These are phyloP conservation scores for Globisporangium cystogenes DNA, from an alignment of 352 stramenopile species.

Conservation along the genomic window DNA sequence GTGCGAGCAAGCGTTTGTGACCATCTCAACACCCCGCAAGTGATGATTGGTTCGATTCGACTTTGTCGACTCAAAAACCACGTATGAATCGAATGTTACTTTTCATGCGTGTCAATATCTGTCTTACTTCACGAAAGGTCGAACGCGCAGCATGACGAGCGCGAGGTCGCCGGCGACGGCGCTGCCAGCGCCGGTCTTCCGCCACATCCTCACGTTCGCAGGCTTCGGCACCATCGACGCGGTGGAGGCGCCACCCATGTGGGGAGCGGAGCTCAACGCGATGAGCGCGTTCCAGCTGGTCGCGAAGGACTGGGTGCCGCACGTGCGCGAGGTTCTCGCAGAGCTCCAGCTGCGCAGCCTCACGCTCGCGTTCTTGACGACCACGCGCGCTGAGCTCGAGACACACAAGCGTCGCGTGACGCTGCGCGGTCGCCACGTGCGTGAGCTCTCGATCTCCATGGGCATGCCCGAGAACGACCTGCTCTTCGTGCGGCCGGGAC, in stretches of 20 bases:
- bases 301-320: constrained; percentile 22
- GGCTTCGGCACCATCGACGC: constrained; percentile 16
- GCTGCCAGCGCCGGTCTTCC: constrained; percentile 28
- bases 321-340: constrained; percentile 26
- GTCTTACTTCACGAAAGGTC: no score
- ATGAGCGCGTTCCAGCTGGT: constrained; percentile 28
- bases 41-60: constrained; percentile 3
- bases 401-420: constrained; percentile 10
- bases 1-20: constrained; percentile 49
- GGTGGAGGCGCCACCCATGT: constrained; percentile 5
- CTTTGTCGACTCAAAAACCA: no score
- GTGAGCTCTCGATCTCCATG: constrained; percentile 24
- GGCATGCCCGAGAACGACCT: constrained; percentile 15
- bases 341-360: constrained; percentile 17
- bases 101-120: no score
- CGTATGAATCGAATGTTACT: neutral
- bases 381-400: constrained; percentile 17
- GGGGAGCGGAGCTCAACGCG: constrained; percentile 1
- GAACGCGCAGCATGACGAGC: no score
- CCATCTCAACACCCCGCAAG: constrained; percentile 55
- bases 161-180: constrained; percentile 1
- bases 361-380: constrained; percentile 24
- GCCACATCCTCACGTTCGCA: constrained; percentile 24
- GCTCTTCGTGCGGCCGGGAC: constrained; percentile 16
- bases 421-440: constrained; percentile 20